Evolutionary conservation across 352 stramenopile genomes (phyloP).

Genomic region (Phytophthora pistaciae): DNA sequence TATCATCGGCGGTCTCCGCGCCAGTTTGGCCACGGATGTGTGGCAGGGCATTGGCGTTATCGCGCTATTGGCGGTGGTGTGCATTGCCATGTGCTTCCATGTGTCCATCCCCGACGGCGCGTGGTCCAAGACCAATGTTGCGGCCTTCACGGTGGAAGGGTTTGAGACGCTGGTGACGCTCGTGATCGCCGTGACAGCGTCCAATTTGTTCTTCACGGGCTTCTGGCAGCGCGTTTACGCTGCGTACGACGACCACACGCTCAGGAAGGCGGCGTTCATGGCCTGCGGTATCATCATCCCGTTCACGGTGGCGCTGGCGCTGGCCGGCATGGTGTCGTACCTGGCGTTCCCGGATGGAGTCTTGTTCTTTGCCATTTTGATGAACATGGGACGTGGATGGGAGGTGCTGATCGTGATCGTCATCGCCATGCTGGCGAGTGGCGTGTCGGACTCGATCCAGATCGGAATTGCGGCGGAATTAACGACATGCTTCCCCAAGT

Average conservation of each 20-base stretch:
- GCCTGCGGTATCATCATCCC: slow-evolving; percentile 64
- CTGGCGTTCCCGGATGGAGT: slow-evolving; percentile 64
- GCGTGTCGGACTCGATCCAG: slow-evolving; percentile 77
- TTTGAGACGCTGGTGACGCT: slow-evolving; percentile 84
- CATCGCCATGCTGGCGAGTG: slow-evolving; percentile 72
- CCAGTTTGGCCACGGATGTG: slow-evolving; percentile 79
- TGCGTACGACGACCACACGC: slow-evolving; percentile 61
- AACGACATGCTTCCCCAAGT: slow-evolving; percentile 70
- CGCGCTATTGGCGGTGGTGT: slow-evolving; percentile 62
- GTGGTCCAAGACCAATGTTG: slow-evolving; percentile 62
- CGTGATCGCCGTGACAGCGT: slow-evolving; percentile 65
- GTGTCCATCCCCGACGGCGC: slow-evolving; percentile 62
- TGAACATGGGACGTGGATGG: slow-evolving; percentile 76
- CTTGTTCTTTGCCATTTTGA: slow-evolving; percentile 79
- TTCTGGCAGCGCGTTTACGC: slow-evolving; percentile 85
- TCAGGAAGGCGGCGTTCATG: slow-evolving; percentile 54
- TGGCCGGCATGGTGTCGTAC: slow-evolving; percentile 78
- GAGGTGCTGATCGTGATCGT: slow-evolving; percentile 75
- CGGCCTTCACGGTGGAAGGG: slow-evolving; percentile 64
- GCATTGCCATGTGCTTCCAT: slow-evolving; percentile 65
- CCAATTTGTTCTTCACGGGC: slow-evolving; percentile 84
- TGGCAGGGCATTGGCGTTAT: slow-evolving; percentile 78
- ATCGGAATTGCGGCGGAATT: slow-evolving; percentile 80
- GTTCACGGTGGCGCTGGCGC: slow-evolving; percentile 74
- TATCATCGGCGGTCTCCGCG: slow-evolving; percentile 74